Percentiles rank a stretch among this genome's conserved stretches.
Conservation (phyloP, 2,329 filamentous ascomycete genomes). For the Beauveria bassiana region DNA sequence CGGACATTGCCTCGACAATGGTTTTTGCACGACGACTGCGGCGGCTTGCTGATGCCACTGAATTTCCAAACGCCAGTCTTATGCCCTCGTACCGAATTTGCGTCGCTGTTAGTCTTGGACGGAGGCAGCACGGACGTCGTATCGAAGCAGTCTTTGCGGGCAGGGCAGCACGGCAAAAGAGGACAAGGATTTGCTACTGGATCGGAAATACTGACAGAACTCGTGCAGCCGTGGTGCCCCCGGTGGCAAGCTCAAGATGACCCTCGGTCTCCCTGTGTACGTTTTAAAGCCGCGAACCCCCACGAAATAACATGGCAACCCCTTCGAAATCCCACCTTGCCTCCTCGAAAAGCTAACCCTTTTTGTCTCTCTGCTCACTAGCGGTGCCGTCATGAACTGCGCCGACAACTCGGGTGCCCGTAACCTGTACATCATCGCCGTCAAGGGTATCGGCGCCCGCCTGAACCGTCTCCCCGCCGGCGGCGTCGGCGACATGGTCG, state of each 20-base stretch:
- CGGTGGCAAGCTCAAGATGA: conserved; percentile 99
- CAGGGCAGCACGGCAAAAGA: conserved; percentile 4
- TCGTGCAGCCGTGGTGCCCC: conserved; percentile 70
- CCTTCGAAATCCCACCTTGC: conserved; percentile 8
- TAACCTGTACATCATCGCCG: conserved; percentile 99
- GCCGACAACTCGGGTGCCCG: conserved; percentile 98
- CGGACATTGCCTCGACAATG: background rate
- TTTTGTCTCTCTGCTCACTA: conserved; percentile 30
- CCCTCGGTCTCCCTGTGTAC: conserved; percentile 99
- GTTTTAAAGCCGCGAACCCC: conserved; percentile 33
- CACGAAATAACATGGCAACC: conserved; percentile 1
- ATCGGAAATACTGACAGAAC: conserved; percentile 25
- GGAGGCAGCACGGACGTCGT: background rate
- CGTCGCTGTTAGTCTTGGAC: background rate
- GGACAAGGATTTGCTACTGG: background rate
- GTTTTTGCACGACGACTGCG: background rate
- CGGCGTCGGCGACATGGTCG: conserved; percentile 99
- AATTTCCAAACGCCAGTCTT: no score
- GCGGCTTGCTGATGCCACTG: background rate
- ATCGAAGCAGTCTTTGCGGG: conserved; percentile 1
- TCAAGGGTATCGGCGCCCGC: conserved; percentile 96
- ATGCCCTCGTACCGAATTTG: background rate
- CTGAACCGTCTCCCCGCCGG: conserved; percentile 95
- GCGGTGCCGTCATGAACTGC: conserved; percentile 99
- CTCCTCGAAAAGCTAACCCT: conserved; percentile 14